Conservation (phyloP, 768 basidiomycete genomes). For the Tulasnella sp. region DNA sequence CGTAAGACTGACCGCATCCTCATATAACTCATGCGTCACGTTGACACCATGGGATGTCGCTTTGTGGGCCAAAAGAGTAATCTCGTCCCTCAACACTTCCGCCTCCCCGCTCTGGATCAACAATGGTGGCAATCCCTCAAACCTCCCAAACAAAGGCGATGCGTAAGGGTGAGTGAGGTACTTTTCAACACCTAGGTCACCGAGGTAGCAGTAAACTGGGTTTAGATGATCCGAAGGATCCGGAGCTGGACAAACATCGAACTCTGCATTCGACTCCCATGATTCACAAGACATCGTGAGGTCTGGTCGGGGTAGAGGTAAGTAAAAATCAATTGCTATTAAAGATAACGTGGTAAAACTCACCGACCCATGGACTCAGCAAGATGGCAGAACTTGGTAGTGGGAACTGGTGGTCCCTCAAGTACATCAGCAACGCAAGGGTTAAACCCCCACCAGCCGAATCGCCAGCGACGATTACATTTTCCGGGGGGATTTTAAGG, state of each 20-base stretch:
- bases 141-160: constrained; percentile 86
- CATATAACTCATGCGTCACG: constrained; percentile 77
- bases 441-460: constrained; percentile 86
- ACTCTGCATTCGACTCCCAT: constrained; percentile 91
- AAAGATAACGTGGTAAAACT: constrained; percentile 26
- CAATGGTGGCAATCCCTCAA: constrained; percentile 73
- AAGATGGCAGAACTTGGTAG: constrained; percentile 76
- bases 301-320: constrained; percentile 33
- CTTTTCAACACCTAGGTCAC: constrained; percentile 51
- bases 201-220: constrained; percentile 88
- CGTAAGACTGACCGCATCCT: constrained; percentile 62
- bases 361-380: constrained; percentile 93
- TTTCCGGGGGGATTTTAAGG: constrained; percentile 79
- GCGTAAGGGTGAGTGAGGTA: constrained; percentile 95
- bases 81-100: constrained; percentile 91
- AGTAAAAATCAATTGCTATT: background rate
- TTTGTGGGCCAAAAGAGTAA: constrained; percentile 83
- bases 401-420: constrained; percentile 80
- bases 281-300: constrained; percentile 95
- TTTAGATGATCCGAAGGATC: constrained; percentile 72
- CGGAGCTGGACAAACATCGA: constrained; percentile 68
- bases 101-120: constrained; percentile 88
- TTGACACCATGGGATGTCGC: constrained; percentile 75
- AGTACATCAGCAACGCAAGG: constrained; percentile 80
- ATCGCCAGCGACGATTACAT: constrained; percentile 78